Evolutionary conservation across 2,329 filamentous ascomycete species (phyloP).

Genomic region (Scytalidium lignicola): DNA sequence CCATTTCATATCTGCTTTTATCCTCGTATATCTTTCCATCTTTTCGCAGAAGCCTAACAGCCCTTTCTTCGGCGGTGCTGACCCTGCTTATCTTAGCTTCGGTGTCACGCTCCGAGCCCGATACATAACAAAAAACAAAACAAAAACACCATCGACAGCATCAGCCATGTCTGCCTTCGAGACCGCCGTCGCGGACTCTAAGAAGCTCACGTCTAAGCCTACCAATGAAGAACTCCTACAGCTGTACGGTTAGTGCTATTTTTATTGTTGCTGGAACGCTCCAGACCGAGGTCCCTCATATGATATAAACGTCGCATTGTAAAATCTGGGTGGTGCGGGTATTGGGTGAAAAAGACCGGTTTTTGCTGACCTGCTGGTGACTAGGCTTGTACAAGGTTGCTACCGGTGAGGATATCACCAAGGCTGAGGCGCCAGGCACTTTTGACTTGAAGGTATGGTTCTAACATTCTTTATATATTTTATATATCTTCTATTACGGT

Average conservation of each 20-base stretch:
- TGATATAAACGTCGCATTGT: too few relatives aligned
- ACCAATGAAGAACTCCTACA: slow-evolving; percentile 57
- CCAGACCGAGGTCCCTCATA: too few relatives aligned
- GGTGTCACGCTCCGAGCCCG: too few relatives aligned
- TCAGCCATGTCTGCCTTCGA: slow-evolving; percentile 37
- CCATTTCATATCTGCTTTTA: too few relatives aligned
- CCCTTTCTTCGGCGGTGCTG: too few relatives aligned
- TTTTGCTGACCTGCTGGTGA: not conserved
- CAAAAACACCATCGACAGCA: not conserved
- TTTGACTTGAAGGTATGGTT: slow-evolving; percentile 57
- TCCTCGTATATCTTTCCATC: too few relatives aligned
- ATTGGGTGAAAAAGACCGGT: too few relatives aligned
- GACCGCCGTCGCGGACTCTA: slow-evolving; percentile 56
- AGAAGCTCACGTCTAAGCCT: slow-evolving; percentile 63
- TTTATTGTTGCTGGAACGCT: too few relatives aligned
- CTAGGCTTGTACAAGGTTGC: slow-evolving; percentile 55
- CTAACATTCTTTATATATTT: slow-evolving; percentile 40
- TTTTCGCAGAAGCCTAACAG: too few relatives aligned
- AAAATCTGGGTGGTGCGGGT: too few relatives aligned
- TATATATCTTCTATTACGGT: too few relatives aligned
- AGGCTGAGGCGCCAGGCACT: slow-evolving; percentile 56
- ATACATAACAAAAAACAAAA: too few relatives aligned
- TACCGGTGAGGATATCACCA: slow-evolving; percentile 50
- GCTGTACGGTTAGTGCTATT: slow-evolving; percentile 20
- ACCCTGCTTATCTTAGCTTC: not conserved